Conservation (phyloP, 1,139 yeast genomes). For the Pichia cactophila region DNA sequence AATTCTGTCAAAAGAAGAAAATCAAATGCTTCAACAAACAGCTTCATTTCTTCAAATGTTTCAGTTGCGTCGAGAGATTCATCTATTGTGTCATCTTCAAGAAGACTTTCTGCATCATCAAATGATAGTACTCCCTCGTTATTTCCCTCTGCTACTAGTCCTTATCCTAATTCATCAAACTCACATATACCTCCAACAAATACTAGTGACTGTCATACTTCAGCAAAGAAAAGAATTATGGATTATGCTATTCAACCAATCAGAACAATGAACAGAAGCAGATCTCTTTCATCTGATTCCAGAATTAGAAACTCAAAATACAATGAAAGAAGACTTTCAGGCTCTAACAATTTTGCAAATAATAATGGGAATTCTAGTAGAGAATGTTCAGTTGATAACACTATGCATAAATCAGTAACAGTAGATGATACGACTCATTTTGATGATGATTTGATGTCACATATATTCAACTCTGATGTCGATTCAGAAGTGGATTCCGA, state of each 20-base stretch:
- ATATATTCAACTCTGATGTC: constrained; percentile 9
- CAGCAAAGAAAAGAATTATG: constrained; percentile 11
- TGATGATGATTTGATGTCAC: constrained; percentile 8
- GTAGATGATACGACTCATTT: neutral
- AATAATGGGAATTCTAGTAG: neutral
- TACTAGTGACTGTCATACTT: neutral
- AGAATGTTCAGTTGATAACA: constrained; percentile 6
- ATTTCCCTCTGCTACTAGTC: constrained; percentile 20
- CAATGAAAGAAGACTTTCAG: constrained; percentile 9
- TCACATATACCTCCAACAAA: neutral
- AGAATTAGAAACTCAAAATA: constrained; percentile 9
- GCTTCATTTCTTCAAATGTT: constrained; percentile 20
- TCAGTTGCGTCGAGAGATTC: constrained; percentile 21
- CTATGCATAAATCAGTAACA: neutral
- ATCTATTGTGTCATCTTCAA: constrained; percentile 21
- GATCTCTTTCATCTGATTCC: constrained; percentile 16
- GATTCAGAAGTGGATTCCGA: constrained; percentile 8
- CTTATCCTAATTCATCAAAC: constrained; percentile 1
- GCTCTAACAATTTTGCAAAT: neutral
- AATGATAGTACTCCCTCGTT: constrained; percentile 21
- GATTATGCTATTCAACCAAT: constrained; percentile 11
- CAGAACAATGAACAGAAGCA: constrained; percentile 10
- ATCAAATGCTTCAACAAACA: constrained; percentile 23
- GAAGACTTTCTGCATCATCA: constrained; percentile 22
- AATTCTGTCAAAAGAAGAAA: constrained; percentile 17